Base-by-base conservation (phyloP, 306 rosid species). In the Nissolia schottii region DNA sequence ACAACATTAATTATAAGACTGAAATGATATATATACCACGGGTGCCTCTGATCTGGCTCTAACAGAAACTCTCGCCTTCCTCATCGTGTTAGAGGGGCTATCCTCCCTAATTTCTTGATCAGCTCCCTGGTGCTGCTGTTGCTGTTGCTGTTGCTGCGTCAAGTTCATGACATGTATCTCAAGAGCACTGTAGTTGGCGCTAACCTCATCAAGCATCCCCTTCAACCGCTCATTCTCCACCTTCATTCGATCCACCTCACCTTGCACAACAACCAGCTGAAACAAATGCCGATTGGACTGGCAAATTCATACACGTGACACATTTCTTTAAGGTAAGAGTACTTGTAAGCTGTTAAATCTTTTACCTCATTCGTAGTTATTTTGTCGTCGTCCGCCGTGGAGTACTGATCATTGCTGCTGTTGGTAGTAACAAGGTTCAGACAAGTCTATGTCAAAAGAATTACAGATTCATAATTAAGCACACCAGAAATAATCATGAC, bases 11-110 rank as follows among this genome's bases (percentile, higher is more conserved):
- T 20, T 59, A 41, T 7, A 40, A 59, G 43, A 32, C 31, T 23
- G 53, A 43, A 55, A 27, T 18, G n/a, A 32, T 2, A 0, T 19
- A 66, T 53, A 0, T 76, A 93, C 98, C 94, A 87, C 86, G 1
- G 86, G 80, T n/a, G 87, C 87, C 46, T 91, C 91, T 2, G 95
- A 87, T 81, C 92, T 69, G 54, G 95, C 88, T 91, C 96, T 81
- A 41, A 94, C 94, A 0, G 92, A 81, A 67, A 94, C 98, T 11
- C 97, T 78, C 0, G 97, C 90, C 77, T 85, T 94, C 51, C 87
- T 83, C 92, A 87, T 89, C 0, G 92, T 86, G 10, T 40, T 89
- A 0, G 80, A 70, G 31, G 88, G 87, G 64, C 86, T 85, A 7
- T 73, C 86, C 24, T 85, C 92, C 45, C 71, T 82, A 77, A 1